Conservation (phyloP, 768 basidiomycete genomes). For the Lentinula lateritia region DNA sequence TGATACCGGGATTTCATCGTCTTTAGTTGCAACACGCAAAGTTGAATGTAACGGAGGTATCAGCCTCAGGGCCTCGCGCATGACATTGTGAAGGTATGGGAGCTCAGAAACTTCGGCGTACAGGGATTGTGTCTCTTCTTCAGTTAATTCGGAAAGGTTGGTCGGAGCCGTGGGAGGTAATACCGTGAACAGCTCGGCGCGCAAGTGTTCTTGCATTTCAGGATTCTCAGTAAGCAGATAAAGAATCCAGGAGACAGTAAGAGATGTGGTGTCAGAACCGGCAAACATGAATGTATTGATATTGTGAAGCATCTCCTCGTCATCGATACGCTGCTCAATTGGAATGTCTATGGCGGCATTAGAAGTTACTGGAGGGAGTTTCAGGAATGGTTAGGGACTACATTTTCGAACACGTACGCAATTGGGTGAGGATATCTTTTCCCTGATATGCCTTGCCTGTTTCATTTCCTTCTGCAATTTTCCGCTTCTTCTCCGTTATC, state of each 20-base stretch:
- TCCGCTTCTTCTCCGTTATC: slow-evolving; percentile 74
- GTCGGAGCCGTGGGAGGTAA: slow-evolving; percentile 26
- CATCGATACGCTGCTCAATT: slow-evolving; percentile 70
- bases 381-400: neutral
- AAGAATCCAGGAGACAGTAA: slow-evolving; percentile 83
- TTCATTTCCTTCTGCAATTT: slow-evolving; percentile 56
- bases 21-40: slow-evolving; percentile 68
- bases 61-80: slow-evolving; percentile 71
- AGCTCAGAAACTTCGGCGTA: slow-evolving; percentile 52
- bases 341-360: slow-evolving; percentile 70
- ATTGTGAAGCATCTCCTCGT: slow-evolving; percentile 80
- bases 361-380: slow-evolving; percentile 59
- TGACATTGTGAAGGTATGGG: slow-evolving; percentile 71
- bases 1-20: slow-evolving; percentile 72
- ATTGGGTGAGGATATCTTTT: slow-evolving; percentile 71
- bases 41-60: slow-evolving; percentile 80
- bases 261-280: slow-evolving; percentile 83
- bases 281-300: slow-evolving; percentile 90
- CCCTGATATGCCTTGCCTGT: slow-evolving; percentile 47
- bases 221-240: slow-evolving; percentile 66
- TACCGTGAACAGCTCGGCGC: slow-evolving; percentile 57
- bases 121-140: slow-evolving; percentile 63
- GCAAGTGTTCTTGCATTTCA: slow-evolving; percentile 62
- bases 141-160: slow-evolving; percentile 39
- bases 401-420: slow-evolving; percentile 47